Evolutionary conservation across 768 basidiomycete genomes (phyloP).

Genomic region (Amanita pallidorosea): DNA sequence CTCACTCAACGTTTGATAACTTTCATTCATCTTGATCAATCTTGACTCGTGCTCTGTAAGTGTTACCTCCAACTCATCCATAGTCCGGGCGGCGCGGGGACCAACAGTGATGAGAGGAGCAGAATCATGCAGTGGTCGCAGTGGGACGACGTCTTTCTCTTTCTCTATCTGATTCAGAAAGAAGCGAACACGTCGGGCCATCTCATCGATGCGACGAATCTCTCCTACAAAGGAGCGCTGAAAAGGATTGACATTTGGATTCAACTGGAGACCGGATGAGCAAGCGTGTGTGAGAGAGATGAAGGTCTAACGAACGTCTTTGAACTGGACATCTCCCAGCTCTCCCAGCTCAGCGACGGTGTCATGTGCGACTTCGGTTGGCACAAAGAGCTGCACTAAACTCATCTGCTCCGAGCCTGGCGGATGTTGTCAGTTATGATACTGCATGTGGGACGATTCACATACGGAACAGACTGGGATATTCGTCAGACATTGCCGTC

Average conservation of each 20-base stretch:
- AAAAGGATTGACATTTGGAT: constrained; percentile 92
- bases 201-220: constrained; percentile 91
- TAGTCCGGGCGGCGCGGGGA: constrained; percentile 84
- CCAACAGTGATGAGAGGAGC: constrained; percentile 83
- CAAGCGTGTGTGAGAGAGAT: not conserved
- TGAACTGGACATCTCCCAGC: constrained; percentile 93
- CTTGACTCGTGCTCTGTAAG: constrained; percentile 81
- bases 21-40: constrained; percentile 83
- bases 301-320: constrained; percentile 56
- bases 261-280: constrained; percentile 46
- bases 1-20: constrained; percentile 81
- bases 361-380: constrained; percentile 95
- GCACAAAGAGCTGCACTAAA: constrained; percentile 93
- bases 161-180: constrained; percentile 80
- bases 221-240: constrained; percentile 97
- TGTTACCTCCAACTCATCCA: constrained; percentile 87
- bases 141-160: constrained; percentile 71
- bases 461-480: constrained; percentile 79
- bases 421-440: constrained; percentile 8
- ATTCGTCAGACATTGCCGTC: constrained; percentile 60
- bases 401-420: constrained; percentile 97
- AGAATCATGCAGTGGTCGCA: constrained; percentile 81
- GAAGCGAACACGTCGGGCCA: constrained; percentile 90
- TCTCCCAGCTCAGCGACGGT: constrained; percentile 93
- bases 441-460: constrained; percentile 7